phyloP scores from a whole-genome alignment of 768 basidiomycete species.

The Boletus insuetus region DNA sequence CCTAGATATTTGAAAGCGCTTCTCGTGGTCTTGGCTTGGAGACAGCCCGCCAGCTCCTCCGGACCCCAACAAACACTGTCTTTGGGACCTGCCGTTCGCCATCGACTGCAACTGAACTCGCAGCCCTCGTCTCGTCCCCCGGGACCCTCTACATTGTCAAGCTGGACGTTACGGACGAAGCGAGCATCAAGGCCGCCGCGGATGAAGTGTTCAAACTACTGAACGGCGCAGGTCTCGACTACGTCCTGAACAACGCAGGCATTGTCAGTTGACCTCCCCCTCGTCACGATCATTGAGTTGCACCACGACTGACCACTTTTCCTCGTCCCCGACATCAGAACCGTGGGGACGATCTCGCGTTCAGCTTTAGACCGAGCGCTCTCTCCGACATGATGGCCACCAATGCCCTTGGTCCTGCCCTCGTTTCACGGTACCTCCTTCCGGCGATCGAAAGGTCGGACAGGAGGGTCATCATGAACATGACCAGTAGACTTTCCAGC shows the following conservation, averaged over 20 bases:
- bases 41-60: constrained; percentile 7
- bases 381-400: constrained; percentile 21
- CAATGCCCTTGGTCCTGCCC: constrained; percentile 35
- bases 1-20: background rate
- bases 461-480: constrained; percentile 36
- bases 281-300: background rate
- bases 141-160: constrained; percentile 33
- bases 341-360: constrained; percentile 22
- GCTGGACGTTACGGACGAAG: constrained; percentile 30
- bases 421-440: constrained; percentile 31
- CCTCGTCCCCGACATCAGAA: constrained; percentile 11
- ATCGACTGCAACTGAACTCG: constrained; percentile 15
- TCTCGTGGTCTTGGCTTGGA: constrained; percentile 17
- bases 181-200: constrained; percentile 26
- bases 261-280: constrained; percentile 26
- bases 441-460: constrained; percentile 33
- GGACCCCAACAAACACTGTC: constrained; percentile 14
- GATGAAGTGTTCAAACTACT: background rate
- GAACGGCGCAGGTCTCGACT: too few species aligned
- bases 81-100: constrained; percentile 25
- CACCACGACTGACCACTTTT: too few species aligned
- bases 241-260: constrained; percentile 34
- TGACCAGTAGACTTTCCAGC: constrained; percentile 34
- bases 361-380: constrained; percentile 19
- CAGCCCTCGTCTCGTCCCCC: background rate